Evolutionary conservation across 1,139 yeast species (phyloP).

Genomic region (Magnusiomyces tetraspermus): DNA sequence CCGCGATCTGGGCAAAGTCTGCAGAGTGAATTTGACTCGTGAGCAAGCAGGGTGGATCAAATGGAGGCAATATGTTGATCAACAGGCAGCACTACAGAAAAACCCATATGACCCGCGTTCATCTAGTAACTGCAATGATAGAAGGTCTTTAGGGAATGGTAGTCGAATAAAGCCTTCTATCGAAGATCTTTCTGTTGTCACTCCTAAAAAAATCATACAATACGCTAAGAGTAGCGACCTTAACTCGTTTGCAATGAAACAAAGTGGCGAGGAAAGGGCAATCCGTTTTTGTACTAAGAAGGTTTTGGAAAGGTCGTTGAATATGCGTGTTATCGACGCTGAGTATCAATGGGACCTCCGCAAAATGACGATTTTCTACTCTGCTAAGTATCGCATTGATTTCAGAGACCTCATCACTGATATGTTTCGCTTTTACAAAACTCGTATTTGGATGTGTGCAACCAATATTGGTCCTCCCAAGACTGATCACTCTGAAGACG

Average conservation of each 20-base stretch:
- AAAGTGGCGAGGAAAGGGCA: constrained; percentile 66
- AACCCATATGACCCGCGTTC: constrained; percentile 15
- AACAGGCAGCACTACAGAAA: constrained; percentile 49
- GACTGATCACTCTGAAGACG: background rate
- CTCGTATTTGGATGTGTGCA: constrained; percentile 96
- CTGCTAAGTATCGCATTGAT: constrained; percentile 74
- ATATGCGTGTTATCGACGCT: constrained; percentile 54
- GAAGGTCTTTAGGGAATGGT: background rate
- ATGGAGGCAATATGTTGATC: constrained; percentile 68
- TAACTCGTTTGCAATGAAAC: constrained; percentile 48
- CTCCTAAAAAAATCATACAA: constrained; percentile 69
- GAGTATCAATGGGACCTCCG: constrained; percentile 95
- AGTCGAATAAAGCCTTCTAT: background rate
- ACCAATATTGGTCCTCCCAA: constrained; percentile 30
- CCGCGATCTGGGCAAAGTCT: constrained; percentile 74
- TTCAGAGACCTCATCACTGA: constrained; percentile 89
- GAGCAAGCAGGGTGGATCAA: constrained; percentile 78
- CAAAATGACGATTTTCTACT: constrained; percentile 85
- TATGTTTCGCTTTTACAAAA: constrained; percentile 83
- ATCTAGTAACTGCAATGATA: constrained; percentile 23
- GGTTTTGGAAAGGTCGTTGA: constrained; percentile 40
- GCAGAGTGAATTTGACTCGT: constrained; percentile 53
- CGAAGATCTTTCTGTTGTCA: constrained; percentile 28
- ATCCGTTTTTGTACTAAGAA: constrained; percentile 50
- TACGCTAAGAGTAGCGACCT: constrained; percentile 57